Evolutionary conservation across 2,329 filamentous ascomycete genomes (phyloP), one percentile per base, ranked within the genome.

Genomic region (Fusarium caatingaense): DNA sequence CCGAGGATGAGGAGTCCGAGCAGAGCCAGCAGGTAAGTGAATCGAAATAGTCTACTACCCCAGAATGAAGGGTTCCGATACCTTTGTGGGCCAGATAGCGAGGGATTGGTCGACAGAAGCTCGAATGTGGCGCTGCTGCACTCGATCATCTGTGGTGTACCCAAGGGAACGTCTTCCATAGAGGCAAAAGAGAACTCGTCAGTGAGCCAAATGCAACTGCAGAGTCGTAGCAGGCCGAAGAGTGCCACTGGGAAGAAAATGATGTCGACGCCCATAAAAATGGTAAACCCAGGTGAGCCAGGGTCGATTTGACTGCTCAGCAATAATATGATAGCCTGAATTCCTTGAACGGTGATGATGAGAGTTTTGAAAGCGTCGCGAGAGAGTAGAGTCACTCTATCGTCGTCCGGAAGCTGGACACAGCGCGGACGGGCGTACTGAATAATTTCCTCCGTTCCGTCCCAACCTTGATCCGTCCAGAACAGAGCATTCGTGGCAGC

Each of bases 401-500:
- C 11, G 1, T 45, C 32, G 1, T 68, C 59, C 0, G 66, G 66
- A 2, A 69, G 34, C 8, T 58, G 50, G 3, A 65, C 53, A 18
- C 59, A 60, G 3, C 42, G 41, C 1, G 46, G 44, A 0, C 37
- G 66, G n/a, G 41, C 46, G 21, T 25, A 45, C 7, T 44, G 4
- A n/a, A 67, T 57, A 2, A 68, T 59, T 8, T 44, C 66, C 9
- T 68, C 66, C 2, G 37, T 48, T 1, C 64, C 66, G n/a, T 69
- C 53, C 66, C 66, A 69, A 2, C 64, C 64, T 3, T 28, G n/a
- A 3, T 51, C 51, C 2, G 64, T 68, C 66, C 66, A 69, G 21
- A 69, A 69, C 0, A 65, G 7, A 0, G 64, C 64, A 37, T 69
- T 69, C 1, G 46, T 56, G 1, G 64, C 53, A 10, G 64, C 66